These are phyloP conservation scores for Jatropha curcas DNA, from an alignment of 345 rosid species.

Conservation along the genomic window DNA sequence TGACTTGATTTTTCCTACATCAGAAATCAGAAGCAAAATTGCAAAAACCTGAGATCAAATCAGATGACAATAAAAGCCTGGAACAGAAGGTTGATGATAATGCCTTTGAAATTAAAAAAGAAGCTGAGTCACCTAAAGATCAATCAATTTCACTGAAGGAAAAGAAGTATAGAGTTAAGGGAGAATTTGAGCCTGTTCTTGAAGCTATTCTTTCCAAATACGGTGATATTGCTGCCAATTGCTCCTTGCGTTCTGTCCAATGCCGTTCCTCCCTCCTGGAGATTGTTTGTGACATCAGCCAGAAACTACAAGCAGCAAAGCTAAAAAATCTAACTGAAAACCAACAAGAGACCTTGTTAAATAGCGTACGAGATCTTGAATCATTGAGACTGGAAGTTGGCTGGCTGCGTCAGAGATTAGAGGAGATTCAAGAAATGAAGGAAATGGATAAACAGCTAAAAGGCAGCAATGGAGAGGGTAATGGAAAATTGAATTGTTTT, in stretches of 20 bases:
- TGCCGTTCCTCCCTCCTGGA: slow-evolving; percentile 36
- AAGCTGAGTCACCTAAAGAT: not conserved
- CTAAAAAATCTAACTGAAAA: slow-evolving; percentile 11
- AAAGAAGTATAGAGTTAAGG: slow-evolving; percentile 22
- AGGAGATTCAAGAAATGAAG: too few species aligned
- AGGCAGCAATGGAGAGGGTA: too few species aligned
- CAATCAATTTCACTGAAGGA: not conserved
- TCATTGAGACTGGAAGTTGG: slow-evolving; percentile 24
- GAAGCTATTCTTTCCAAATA: slow-evolving; percentile 27
- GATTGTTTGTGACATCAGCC: slow-evolving; percentile 25
- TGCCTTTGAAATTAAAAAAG: not conserved
- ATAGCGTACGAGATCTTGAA: slow-evolving; percentile 32
- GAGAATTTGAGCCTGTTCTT: slow-evolving; percentile 24
- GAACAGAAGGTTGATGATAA: not conserved
- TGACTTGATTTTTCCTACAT: not conserved
- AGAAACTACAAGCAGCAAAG: slow-evolving; percentile 18
- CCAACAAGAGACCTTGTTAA: slow-evolving; percentile 25
- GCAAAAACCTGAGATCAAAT: not conserved
- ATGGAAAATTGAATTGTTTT: too few species aligned
- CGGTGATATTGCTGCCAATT: slow-evolving; percentile 35
- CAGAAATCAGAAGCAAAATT: slow-evolving; percentile 19
- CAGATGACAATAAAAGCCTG: not conserved
- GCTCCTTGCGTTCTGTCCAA: slow-evolving; percentile 24
- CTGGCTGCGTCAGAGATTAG: slow-evolving; percentile 36
- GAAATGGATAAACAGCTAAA: too few species aligned